These are phyloP conservation scores for Bryum argenteum DNA, from an alignment of 225 moss, liverwort and hornwort species.

Conservation along the genomic window DNA sequence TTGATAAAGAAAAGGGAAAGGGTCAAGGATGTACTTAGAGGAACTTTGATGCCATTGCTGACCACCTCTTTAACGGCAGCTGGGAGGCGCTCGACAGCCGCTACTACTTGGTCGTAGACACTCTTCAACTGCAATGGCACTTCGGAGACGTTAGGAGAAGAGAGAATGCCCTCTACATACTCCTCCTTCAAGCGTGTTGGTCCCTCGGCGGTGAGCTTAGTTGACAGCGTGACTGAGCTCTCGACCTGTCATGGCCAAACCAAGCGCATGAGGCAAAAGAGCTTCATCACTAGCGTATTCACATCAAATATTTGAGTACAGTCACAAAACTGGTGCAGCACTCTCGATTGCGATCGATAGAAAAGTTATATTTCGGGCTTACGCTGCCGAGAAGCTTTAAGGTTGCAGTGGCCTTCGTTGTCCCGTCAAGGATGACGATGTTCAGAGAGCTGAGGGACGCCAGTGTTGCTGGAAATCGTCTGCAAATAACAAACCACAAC, in stretches of 20 bases:
- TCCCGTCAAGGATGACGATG: constrained; percentile 68
- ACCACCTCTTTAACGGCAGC: constrained; percentile 55
- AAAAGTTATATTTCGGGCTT: constrained; percentile 28
- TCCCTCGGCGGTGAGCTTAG: constrained; percentile 73
- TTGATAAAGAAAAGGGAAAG: constrained; percentile 34
- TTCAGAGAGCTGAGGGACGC: constrained; percentile 74
- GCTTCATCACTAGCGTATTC: no score
- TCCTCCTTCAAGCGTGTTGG: constrained; percentile 83
- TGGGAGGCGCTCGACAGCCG: constrained; percentile 59
- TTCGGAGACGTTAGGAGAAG: constrained; percentile 61
- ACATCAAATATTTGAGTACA: neutral
- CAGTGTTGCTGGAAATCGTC: constrained; percentile 67
- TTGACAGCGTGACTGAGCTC: constrained; percentile 65
- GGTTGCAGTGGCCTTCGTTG: constrained; percentile 64
- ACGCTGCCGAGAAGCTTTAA: constrained; percentile 75
- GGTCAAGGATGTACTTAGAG: constrained; percentile 52
- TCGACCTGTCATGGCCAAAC: constrained; percentile 55
- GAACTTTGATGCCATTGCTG: constrained; percentile 72
- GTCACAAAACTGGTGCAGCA: neutral
- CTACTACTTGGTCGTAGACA: constrained; percentile 62
- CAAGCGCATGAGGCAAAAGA: no score
- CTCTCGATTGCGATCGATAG: neutral
- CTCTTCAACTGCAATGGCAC: constrained; percentile 72
- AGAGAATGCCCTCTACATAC: constrained; percentile 74
- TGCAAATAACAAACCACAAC: constrained; percentile 28